Conservation (phyloP, 371 early-diverging fungal genomes). For the Mycotypha africana region DNA sequence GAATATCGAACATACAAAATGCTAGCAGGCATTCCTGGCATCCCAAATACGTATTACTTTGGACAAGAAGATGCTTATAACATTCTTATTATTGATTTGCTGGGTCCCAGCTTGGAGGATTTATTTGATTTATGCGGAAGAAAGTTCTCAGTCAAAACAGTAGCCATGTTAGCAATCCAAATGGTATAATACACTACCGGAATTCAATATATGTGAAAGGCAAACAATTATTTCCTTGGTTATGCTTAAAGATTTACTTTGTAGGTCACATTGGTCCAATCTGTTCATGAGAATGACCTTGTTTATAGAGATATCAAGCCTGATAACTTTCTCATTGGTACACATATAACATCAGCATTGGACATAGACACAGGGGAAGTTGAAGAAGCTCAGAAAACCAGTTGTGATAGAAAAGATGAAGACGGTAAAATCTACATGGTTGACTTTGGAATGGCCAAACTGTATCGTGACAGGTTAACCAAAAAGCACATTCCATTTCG, state of each 20-base stretch:
- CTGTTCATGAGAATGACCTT: conserved; percentile 88
- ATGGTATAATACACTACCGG: conserved; percentile 67
- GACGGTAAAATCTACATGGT: conserved; percentile 60
- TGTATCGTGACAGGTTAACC: conserved; percentile 75
- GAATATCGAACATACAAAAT: conserved; percentile 89
- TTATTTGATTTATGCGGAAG: conserved; percentile 90
- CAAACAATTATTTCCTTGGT: too few relatives aligned
- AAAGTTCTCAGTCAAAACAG: conserved; percentile 85
- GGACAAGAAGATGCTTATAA: conserved; percentile 89
- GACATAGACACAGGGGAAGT: too few relatives aligned
- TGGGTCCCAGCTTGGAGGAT: conserved; percentile 93
- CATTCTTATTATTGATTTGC: conserved; percentile 88
- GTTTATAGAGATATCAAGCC: conserved; percentile 99
- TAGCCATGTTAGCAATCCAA: conserved; percentile 90
- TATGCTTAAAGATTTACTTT: too few relatives aligned
- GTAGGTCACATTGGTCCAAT: conserved; percentile 83
- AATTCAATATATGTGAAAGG: too few relatives aligned
- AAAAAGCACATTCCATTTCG: conserved; percentile 79
- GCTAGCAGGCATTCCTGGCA: conserved; percentile 68
- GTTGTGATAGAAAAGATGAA: conserved; percentile 36
- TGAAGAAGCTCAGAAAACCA: too few relatives aligned
- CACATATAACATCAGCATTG: conserved; percentile 18
- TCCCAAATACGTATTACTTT: conserved; percentile 86
- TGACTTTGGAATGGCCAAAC: conserved; percentile 93
- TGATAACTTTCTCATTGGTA: conserved; percentile 93